These are phyloP conservation scores for Millerozyma acaciae DNA, from an alignment of 805 yeast genomes.

Conservation along the genomic window DNA sequence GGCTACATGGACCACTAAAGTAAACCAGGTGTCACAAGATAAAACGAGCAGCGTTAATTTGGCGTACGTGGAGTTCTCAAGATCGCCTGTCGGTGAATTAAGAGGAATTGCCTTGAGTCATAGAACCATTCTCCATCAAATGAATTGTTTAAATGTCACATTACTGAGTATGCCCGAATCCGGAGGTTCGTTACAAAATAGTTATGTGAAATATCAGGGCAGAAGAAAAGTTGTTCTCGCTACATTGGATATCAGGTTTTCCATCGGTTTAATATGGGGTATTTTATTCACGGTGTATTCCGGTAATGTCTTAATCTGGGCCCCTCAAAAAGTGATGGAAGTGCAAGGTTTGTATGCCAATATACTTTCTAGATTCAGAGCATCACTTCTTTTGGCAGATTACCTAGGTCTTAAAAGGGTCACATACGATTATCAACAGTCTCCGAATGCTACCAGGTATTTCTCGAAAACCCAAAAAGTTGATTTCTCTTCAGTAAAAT, in stretches of 20 bases:
- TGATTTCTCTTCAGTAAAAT: conserved; percentile 73
- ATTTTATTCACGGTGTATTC: conserved; percentile 75
- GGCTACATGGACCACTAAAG: conserved; percentile 19
- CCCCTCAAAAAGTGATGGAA: conserved; percentile 69
- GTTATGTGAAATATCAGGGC: conserved; percentile 28
- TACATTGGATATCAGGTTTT: conserved; percentile 42
- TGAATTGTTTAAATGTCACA: conserved; percentile 69
- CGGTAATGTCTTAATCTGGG: conserved; percentile 79
- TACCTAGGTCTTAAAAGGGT: conserved; percentile 86
- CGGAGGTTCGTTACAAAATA: conserved; percentile 49
- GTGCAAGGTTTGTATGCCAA: conserved; percentile 86
- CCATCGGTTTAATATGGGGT: conserved; percentile 84
- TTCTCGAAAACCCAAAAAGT: conserved; percentile 71
- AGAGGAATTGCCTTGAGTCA: conserved; percentile 94
- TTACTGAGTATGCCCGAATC: conserved; percentile 62
- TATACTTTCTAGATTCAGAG: conserved; percentile 64
- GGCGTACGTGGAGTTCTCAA: conserved; percentile 89
- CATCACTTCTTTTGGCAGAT: conserved; percentile 76
- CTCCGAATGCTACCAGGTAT: conserved; percentile 80
- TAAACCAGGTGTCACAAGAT: conserved; percentile 9
- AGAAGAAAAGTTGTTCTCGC: conserved; percentile 52
- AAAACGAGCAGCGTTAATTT: conserved; percentile 43
- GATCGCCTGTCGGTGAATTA: conserved; percentile 85
- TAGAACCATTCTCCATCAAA: conserved; percentile 81
- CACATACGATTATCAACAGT: conserved; percentile 86